A percentile compares a stretch with the other conserved stretches of the same genome.
Conservation (phyloP, 148 eudicot genomes). For the Silene latifolia region DNA sequence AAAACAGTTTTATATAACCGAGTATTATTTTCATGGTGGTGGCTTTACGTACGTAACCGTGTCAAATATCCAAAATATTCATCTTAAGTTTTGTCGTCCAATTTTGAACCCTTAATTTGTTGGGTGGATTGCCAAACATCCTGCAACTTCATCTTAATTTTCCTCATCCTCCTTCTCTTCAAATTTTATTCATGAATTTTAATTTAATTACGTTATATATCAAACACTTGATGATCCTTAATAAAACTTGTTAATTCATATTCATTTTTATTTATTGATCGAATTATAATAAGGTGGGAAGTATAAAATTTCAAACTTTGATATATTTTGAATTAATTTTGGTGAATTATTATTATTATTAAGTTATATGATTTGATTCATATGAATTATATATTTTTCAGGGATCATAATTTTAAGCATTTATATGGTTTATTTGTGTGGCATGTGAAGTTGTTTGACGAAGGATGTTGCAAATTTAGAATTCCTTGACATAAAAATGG, state of each 20-base stretch:
- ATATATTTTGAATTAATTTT: neutral
- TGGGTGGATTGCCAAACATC: conserved; percentile 14
- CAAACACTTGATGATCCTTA: neutral
- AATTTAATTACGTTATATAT: neutral
- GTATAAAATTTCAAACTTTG: neutral
- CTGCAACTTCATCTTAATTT: conserved; percentile 6
- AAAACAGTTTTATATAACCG: too few species aligned
- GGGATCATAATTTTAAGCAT: neutral
- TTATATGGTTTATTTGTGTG: neutral
- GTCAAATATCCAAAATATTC: too few species aligned
- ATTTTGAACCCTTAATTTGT: neutral
- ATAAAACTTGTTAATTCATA: neutral
- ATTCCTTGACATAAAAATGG: conserved; percentile 18
- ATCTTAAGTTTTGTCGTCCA: too few species aligned
- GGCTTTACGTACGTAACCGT: too few species aligned
- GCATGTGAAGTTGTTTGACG: neutral
- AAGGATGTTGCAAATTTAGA: conserved; percentile 9
- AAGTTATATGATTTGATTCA: neutral
- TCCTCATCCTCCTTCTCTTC: neutral
- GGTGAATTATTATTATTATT: neutral
- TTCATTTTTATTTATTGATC: neutral
- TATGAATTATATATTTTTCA: neutral
- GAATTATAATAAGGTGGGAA: neutral
- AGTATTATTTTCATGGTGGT: too few species aligned
- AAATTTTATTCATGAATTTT: neutral